Base-by-base conservation (phyloP, 352 stramenopile species). In the Globisporangium alternatum region DNA sequence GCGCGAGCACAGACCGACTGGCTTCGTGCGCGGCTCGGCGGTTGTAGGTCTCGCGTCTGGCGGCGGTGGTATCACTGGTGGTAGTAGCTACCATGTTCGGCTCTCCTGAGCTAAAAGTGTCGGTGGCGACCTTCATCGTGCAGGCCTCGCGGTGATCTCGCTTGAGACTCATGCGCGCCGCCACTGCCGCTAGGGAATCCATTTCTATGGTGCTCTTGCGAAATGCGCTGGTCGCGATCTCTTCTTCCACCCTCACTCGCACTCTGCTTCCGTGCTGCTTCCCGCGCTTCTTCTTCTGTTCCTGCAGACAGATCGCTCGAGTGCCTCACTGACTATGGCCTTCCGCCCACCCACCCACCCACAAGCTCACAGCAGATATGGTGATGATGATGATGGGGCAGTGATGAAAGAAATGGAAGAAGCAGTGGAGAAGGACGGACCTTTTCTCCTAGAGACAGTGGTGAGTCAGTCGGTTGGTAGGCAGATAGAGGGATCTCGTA, bases 361-460 rank as follows among this genome's bases (percentile, higher is more conserved):
- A 28, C 21, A 53, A 21, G 10, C 49, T 25, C 2, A 22, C 49
- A 41, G 25, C 49, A 41, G 25, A 28, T 28, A 17, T 6, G 8
- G 21, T 19, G 17, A 56, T n/a, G 51, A 41, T 13, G 51, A 57
- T 57, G 52, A 31, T 19, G 30, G 3, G 52, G 39, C 30, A 19
- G 19, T 57, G 52, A 12, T 19, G 31, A 57, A 57, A 57, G 19
- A 43, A 43, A 57, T 57, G 52, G 52, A 57, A 57, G 31, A 57
- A 56, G 30, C 28, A 19, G 17, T 22, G 43, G 43, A 48, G 43
- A 48, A 48, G 41, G 17, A 9, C 41, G 13, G 41, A 47, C 41
- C 41, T 47, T 47, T 47, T 47, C 6, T 15, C n/a, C 17, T 9
- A 1, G 15, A 22, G 17, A 7, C 15, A 15, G 13, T 4, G 21